A percentile compares a stretch with the other conserved stretches of the same genome.
Evolutionary conservation across 2,329 filamentous ascomycete species (phyloP).

Genomic region (Fusarium setosum): DNA sequence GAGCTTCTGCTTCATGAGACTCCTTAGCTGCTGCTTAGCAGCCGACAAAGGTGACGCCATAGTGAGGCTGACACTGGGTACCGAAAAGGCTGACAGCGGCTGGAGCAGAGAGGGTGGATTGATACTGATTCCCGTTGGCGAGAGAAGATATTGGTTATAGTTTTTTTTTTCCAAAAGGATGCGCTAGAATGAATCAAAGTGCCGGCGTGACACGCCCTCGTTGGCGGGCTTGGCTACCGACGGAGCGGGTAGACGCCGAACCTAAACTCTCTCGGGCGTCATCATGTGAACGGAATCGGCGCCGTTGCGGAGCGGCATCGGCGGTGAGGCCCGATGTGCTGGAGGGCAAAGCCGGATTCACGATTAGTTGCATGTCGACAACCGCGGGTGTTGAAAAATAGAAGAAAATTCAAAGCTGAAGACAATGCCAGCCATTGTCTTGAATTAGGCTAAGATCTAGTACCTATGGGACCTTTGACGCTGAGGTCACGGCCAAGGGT

Average conservation of each 20-base stretch:
- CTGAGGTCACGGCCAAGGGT: too few relatives aligned
- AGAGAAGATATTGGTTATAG: slow-evolving; percentile 17
- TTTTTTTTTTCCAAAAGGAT: slow-evolving; percentile 4
- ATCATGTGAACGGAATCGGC: slow-evolving; percentile 21
- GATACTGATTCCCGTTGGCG: slow-evolving; percentile 16
- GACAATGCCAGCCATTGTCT: too few relatives aligned
- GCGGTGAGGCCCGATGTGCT: slow-evolving; percentile 25
- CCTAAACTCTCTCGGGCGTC: slow-evolving; percentile 29
- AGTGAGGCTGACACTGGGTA: slow-evolving; percentile 30
- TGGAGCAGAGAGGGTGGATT: slow-evolving; percentile 12
- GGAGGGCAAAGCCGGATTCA: not conserved
- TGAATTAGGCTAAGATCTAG: too few relatives aligned
- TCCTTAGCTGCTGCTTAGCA: slow-evolving; percentile 82
- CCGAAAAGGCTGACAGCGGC: not conserved
- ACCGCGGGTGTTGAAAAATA: slow-evolving; percentile 1
- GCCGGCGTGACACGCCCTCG: slow-evolving; percentile 20
- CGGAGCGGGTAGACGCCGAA: slow-evolving; percentile 27
- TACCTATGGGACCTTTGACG: too few relatives aligned
- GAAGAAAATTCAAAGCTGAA: not conserved
- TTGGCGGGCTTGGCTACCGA: slow-evolving; percentile 18
- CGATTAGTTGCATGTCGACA: slow-evolving; percentile 4
- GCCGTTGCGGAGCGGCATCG: slow-evolving; percentile 11
- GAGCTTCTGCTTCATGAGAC: slow-evolving; percentile 75
- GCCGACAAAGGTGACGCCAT: slow-evolving; percentile 68
- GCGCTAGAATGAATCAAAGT: slow-evolving; percentile 21